phyloP scores from a whole-genome alignment of 2,329 filamentous ascomycete species.

The Cladosporium sp. region DNA sequence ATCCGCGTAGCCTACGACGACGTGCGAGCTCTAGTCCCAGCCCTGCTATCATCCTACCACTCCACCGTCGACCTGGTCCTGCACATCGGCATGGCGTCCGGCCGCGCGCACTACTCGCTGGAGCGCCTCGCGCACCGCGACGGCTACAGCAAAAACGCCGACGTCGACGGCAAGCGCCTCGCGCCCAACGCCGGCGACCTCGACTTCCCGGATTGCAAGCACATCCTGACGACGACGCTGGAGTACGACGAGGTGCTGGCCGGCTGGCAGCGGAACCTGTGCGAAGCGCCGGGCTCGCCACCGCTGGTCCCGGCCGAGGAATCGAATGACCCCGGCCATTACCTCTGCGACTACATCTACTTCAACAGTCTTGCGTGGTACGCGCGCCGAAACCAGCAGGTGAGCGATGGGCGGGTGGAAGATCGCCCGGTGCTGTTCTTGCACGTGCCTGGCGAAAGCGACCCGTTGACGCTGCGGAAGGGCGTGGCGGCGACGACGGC shows the following conservation, averaged over 20 bases:
- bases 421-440: constrained; percentile 44
- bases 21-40: constrained; percentile 65
- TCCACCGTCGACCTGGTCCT: constrained; percentile 65
- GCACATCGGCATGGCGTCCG: constrained; percentile 78
- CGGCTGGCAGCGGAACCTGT: constrained; percentile 31
- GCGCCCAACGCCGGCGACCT: constrained; percentile 29
- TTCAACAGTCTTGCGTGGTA: constrained; percentile 43
- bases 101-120: constrained; percentile 65
- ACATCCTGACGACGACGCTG: constrained; percentile 34
- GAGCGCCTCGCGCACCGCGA: constrained; percentile 72
- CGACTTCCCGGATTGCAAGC: constrained; percentile 35
- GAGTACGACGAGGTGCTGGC: constrained; percentile 36
- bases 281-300: constrained; percentile 19
- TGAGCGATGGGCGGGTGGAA: constrained; percentile 26
- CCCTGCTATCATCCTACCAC: constrained; percentile 56
- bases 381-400: constrained; percentile 28
- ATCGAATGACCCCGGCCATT: constrained; percentile 44
- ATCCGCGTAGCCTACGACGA: constrained; percentile 71
- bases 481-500: constrained; percentile 35
- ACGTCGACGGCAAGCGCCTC: constrained; percentile 62
- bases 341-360: constrained; percentile 50
- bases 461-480: constrained; percentile 36
- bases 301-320: constrained; percentile 2
- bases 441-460: constrained; percentile 45
- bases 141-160: constrained; percentile 65